Evolutionary conservation across 73 alveolate species (phyloP).

Genomic region (Paramecium bursaria): DNA sequence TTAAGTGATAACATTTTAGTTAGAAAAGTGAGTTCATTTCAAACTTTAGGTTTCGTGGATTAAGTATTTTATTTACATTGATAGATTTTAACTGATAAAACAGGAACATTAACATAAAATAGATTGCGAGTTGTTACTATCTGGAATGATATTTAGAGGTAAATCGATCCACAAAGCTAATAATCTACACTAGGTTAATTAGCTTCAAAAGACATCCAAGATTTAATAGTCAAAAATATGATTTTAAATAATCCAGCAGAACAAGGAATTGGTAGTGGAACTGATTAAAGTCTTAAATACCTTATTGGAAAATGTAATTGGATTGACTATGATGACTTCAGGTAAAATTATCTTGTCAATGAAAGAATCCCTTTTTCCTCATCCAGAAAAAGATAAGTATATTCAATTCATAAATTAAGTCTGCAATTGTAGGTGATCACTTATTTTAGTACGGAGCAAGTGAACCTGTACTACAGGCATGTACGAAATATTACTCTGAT

Average conservation of each 20-base stretch:
- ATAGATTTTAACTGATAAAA: slow-evolving; percentile 91
- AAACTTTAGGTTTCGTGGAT: slow-evolving; percentile 94
- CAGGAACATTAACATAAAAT: slow-evolving; percentile 88
- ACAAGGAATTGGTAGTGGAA: slow-evolving; percentile 75
- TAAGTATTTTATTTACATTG: too few relatives aligned
- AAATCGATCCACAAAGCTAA: slow-evolving; percentile 48
- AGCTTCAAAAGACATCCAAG: neutral
- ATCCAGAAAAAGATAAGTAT: slow-evolving; percentile 80
- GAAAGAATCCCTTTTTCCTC: slow-evolving; percentile 79
- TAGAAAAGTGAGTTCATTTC: slow-evolving; percentile 83
- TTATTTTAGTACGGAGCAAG: slow-evolving; percentile 83
- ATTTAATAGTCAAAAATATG: slow-evolving; percentile 16
- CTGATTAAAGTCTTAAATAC: slow-evolving; percentile 77
- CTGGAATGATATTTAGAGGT: slow-evolving; percentile 58
- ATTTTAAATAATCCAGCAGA: slow-evolving; percentile 61
- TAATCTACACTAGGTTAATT: slow-evolving; percentile 5
- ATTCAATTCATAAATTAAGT: slow-evolving; percentile 68
- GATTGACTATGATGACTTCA: slow-evolving; percentile 35
- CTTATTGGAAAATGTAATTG: slow-evolving; percentile 65
- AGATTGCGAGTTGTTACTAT: slow-evolving; percentile 57
- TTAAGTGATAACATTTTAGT: slow-evolving; percentile 80
- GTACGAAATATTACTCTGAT: slow-evolving; percentile 74
- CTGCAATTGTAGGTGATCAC: slow-evolving; percentile 70
- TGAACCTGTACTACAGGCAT: slow-evolving; percentile 73
- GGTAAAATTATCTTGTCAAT: neutral